phyloP scores from a whole-genome alignment of 768 basidiomycete species.

The Collybia sordida region DNA sequence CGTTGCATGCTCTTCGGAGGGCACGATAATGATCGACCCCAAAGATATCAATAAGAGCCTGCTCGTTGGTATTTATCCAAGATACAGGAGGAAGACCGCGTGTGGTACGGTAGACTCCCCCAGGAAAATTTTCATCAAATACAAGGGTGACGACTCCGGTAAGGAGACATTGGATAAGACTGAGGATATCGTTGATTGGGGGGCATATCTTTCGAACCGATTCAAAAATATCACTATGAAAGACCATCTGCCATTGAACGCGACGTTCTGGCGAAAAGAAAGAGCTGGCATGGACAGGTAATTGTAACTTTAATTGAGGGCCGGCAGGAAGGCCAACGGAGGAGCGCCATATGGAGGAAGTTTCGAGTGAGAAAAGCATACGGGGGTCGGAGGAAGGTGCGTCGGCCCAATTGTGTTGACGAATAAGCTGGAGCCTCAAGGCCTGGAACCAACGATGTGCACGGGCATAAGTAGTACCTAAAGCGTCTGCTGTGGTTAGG shows the following conservation, averaged over 20 bases:
- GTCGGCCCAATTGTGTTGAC: conserved; percentile 71
- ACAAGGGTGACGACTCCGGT: conserved; percentile 71
- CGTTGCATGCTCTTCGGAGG: conserved; percentile 70
- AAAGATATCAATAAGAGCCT: conserved; percentile 68
- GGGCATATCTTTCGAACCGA: conserved; percentile 66
- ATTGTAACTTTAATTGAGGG: conserved; percentile 68
- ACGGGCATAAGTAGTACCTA: conserved; percentile 78
- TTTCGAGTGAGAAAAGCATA: conserved; percentile 79
- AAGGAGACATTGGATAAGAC: conserved; percentile 69
- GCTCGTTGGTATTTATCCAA: conserved; percentile 74
- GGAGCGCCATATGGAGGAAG: conserved; percentile 76
- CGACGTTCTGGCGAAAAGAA: conserved; percentile 85
- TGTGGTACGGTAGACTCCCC: conserved; percentile 71
- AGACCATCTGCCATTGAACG: conserved; percentile 90
- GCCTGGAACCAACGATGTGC: conserved; percentile 75
- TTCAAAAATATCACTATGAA: conserved; percentile 76
- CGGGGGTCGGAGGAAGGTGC: conserved; percentile 57
- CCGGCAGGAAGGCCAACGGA: conserved; percentile 74
- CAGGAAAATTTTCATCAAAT: conserved; percentile 72
- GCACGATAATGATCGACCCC: conserved; percentile 71
- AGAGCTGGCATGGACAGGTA: conserved; percentile 77
- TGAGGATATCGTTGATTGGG: conserved; percentile 69
- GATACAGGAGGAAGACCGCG: conserved; percentile 76
- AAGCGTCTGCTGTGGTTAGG: conserved; percentile 78
- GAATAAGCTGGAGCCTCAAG: conserved; percentile 63